Evolutionary conservation across 441 rosid species (phyloP).

Genomic region (Viola pubescens): DNA sequence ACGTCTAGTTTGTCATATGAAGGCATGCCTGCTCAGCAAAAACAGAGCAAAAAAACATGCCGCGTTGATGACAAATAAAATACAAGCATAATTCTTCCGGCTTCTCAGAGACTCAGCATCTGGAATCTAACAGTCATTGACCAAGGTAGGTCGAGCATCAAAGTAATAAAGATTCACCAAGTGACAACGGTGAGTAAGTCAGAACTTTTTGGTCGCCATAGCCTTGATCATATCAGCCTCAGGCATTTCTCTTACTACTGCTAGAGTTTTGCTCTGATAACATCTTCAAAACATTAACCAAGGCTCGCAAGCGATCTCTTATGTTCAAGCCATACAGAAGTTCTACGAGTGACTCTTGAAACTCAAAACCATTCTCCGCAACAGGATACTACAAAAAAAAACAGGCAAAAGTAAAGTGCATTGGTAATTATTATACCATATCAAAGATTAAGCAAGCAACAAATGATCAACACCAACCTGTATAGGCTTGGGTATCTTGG

Average conservation of each 20-base stretch:
- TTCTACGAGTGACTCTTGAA: conserved; percentile 80
- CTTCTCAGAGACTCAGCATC: too few species aligned
- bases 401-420: conserved; percentile 2
- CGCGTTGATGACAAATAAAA: too few species aligned
- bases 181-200: neutral
- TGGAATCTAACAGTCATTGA: too few species aligned
- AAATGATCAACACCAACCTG: conserved; percentile 40
- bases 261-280: conserved; percentile 51
- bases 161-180: too few species aligned
- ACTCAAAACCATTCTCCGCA: conserved; percentile 73
- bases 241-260: conserved; percentile 39
- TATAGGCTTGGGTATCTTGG: conserved; percentile 83
- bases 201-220: too few species aligned
- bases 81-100: too few species aligned
- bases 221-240: conserved; percentile 4
- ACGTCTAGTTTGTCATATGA: too few species aligned
- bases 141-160: too few species aligned
- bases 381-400: conserved; percentile 55
- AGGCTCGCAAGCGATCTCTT: conserved; percentile 76
- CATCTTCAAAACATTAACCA: conserved; percentile 65
- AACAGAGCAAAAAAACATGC: too few species aligned
- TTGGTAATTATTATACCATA: neutral
- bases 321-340: conserved; percentile 77
- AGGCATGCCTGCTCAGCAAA: too few species aligned
- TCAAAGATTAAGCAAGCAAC: neutral